A percentile compares a stretch with the other conserved stretches of the same genome.
These are phyloP conservation scores for Thelephora aurantiotincta DNA, from an alignment of 768 basidiomycete genomes.

Conservation along the genomic window DNA sequence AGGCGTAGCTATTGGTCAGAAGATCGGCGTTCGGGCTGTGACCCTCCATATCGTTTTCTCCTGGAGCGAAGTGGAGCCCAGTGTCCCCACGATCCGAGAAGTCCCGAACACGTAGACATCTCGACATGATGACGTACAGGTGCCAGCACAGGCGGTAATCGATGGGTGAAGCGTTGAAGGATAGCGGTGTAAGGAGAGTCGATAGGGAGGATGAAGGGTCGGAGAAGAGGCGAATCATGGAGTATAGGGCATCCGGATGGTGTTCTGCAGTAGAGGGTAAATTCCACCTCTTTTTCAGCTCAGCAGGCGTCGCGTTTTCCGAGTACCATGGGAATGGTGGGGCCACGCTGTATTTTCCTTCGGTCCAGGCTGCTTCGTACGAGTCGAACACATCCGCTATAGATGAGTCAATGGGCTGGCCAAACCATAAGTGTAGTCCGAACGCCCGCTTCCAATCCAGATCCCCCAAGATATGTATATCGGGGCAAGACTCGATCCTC, in stretches of 20 bases:
- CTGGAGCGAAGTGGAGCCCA: slow-evolving; percentile 8
- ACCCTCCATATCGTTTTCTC: slow-evolving; percentile 37
- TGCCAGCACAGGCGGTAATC: slow-evolving; percentile 89
- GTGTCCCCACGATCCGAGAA: slow-evolving; percentile 67
- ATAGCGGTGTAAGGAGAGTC: slow-evolving; percentile 54
- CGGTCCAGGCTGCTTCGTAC: slow-evolving; percentile 34
- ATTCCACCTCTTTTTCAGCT: slow-evolving; percentile 17
- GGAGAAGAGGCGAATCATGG: slow-evolving; percentile 66
- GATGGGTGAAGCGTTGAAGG: slow-evolving; percentile 59
- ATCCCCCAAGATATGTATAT: slow-evolving; percentile 50
- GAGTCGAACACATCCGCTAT: slow-evolving; percentile 53
- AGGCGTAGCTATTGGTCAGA: slow-evolving; percentile 73
- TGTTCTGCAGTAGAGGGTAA: slow-evolving; percentile 26
- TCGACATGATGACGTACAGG: slow-evolving; percentile 75
- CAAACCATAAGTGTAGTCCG: slow-evolving; percentile 86
- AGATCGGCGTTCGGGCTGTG: slow-evolving; percentile 77
- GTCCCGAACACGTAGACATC: slow-evolving; percentile 72
- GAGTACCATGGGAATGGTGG: slow-evolving; percentile 47
- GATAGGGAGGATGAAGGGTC: slow-evolving; percentile 60
- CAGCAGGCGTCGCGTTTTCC: slow-evolving; percentile 17
- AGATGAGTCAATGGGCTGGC: slow-evolving; percentile 52
- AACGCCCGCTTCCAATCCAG: slow-evolving; percentile 94
- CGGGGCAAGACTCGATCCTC: slow-evolving; percentile 30
- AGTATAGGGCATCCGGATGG: slow-evolving; percentile 59
- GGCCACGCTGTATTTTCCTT: slow-evolving; percentile 27